Conservation (phyloP, 2,329 filamentous ascomycete species). For the Pseudogymnoascus sp. region DNA sequence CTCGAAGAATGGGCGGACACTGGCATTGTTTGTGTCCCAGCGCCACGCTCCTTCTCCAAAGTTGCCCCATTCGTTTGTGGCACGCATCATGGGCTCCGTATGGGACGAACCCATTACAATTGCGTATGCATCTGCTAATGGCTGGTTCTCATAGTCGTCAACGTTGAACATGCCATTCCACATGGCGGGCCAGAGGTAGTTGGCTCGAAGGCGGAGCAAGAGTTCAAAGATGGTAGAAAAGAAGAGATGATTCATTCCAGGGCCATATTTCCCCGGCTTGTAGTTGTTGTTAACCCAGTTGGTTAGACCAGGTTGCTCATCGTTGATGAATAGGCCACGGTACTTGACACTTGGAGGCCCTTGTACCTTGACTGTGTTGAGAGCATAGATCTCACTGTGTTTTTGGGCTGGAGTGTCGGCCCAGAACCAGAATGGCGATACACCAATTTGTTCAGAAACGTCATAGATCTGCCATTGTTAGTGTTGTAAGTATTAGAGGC, state of each 20-base stretch:
- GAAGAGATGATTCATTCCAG: constrained; percentile 51
- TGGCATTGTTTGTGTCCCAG: constrained; percentile 61
- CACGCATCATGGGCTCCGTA: constrained; percentile 62
- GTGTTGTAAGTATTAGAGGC: background rate
- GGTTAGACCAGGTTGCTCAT: constrained; percentile 52
- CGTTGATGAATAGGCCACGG: constrained; percentile 52
- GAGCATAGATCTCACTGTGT: constrained; percentile 39
- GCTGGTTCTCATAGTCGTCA: constrained; percentile 60
- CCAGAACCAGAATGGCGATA: constrained; percentile 56
- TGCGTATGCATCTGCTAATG: constrained; percentile 63
- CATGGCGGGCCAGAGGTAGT: constrained; percentile 67
- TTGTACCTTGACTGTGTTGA: constrained; percentile 38
- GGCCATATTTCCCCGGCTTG: constrained; percentile 28
- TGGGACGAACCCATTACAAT: constrained; percentile 67
- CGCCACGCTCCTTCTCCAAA: constrained; percentile 54
- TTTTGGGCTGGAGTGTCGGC: constrained; percentile 43
- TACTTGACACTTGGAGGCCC: constrained; percentile 47
- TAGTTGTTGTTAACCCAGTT: constrained; percentile 53
- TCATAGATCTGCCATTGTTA: background rate
- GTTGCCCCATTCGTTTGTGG: constrained; percentile 46
- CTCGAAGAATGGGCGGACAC: constrained; percentile 59
- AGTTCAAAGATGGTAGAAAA: constrained; percentile 65
- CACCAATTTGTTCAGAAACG: constrained; percentile 34
- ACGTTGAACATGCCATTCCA: constrained; percentile 67
- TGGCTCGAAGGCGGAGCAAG: constrained; percentile 59